Conservation (phyloP, 257 asterid genomes). For the Coffea eugenioides region DNA sequence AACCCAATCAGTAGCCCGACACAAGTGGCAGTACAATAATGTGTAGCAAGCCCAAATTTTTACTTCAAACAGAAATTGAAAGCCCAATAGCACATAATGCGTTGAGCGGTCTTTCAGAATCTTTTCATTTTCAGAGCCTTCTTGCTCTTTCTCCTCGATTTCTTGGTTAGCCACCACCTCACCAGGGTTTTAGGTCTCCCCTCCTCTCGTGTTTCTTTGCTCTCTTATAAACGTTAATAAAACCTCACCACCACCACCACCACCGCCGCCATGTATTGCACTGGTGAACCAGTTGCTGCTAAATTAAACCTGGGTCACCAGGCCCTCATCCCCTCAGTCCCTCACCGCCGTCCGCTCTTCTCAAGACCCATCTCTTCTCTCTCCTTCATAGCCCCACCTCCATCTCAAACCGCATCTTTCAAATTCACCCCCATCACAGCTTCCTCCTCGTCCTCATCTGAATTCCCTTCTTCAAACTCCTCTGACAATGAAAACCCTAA, state of each 20-base stretch:
- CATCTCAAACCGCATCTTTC: constrained; percentile 3
- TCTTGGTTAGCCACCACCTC: not conserved
- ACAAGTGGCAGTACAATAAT: not conserved
- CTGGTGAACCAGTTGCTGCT: constrained; percentile 22
- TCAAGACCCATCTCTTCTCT: constrained; percentile 29
- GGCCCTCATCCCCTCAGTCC: constrained; percentile 12
- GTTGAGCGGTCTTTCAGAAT: not conserved
- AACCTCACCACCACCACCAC: constrained; percentile 13
- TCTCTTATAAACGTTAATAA: not conserved
- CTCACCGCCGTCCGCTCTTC: constrained; percentile 20
- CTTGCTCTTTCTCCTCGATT: not conserved
- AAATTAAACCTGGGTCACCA: constrained; percentile 21
- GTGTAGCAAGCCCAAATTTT: too few relatives aligned
- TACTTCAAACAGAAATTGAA: not conserved
- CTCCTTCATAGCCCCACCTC: constrained; percentile 23
- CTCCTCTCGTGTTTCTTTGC: not conserved
- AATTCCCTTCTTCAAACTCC: constrained; percentile 8
- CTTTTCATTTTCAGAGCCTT: not conserved
- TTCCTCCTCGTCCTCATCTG: constrained; percentile 14
- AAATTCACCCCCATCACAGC: constrained; percentile 13
- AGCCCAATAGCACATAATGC: not conserved
- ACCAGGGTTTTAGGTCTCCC: constrained; percentile 17
- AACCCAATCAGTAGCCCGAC: not conserved
- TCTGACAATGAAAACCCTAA: not conserved
- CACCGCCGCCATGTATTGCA: constrained; percentile 25